Conservation (phyloP, 2,329 filamentous ascomycete species). For the Phoma sp. region DNA sequence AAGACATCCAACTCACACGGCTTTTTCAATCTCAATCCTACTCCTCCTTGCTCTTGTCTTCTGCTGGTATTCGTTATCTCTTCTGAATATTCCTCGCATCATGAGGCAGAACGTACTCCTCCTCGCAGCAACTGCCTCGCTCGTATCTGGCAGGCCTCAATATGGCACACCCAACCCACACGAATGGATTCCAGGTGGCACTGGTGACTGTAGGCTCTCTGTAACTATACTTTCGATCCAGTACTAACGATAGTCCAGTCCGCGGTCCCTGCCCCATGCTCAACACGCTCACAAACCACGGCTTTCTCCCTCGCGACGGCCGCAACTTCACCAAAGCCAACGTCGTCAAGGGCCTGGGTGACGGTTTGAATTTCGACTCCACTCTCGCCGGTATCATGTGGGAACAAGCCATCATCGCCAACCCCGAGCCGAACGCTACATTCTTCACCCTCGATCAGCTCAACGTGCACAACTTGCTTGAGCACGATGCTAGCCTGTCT, state of each 20-base stretch:
- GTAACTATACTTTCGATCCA: no score
- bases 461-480: conserved; percentile 57
- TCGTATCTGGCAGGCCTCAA: conserved; percentile 17
- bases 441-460: conserved; percentile 51
- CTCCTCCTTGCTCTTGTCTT: no score
- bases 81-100: neutral
- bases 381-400: conserved; percentile 54
- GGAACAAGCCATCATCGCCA: conserved; percentile 50
- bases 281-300: conserved; percentile 48
- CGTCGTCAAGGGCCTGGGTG: conserved; percentile 49
- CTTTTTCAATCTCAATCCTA: neutral
- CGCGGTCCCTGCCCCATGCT: conserved; percentile 45
- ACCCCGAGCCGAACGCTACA: conserved; percentile 37
- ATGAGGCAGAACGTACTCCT: conserved; percentile 16
- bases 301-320: conserved; percentile 44
- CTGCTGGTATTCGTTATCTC: no score
- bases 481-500: conserved; percentile 60
- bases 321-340: conserved; percentile 45
- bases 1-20: neutral
- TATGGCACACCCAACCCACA: conserved; percentile 18
- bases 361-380: conserved; percentile 55
- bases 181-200: conserved; percentile 26
- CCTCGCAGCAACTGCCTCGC: conserved; percentile 9
- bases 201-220: conserved; percentile 23
- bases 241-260: conserved; percentile 12